Evolutionary conservation across 805 yeast genomes (phyloP).

Genomic region (Zygosaccharomyces siamensis): DNA sequence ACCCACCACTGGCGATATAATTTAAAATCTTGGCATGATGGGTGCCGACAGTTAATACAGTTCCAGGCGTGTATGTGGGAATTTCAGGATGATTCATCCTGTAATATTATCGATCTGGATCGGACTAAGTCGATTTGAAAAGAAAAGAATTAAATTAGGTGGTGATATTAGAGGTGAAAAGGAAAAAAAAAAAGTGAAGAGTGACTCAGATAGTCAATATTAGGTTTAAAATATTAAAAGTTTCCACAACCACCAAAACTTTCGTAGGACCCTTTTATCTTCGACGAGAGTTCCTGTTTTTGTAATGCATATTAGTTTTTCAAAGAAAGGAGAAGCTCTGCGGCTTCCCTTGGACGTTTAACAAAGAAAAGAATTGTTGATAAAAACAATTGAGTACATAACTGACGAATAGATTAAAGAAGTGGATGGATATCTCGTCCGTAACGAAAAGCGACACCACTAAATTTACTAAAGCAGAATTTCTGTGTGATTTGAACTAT

Average conservation of each 20-base stretch:
- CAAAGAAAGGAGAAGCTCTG: constrained; percentile 6
- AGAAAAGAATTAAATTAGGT: neutral
- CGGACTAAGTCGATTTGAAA: neutral
- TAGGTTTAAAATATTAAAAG: neutral
- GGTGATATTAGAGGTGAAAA: neutral
- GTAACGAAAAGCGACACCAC: no score
- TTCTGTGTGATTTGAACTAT: no score
- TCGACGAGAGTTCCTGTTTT: neutral
- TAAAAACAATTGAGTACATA: neutral
- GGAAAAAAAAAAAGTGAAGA: neutral
- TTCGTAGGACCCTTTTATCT: neutral
- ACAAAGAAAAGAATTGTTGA: neutral
- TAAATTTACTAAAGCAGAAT: no score
- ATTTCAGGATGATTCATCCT: constrained; percentile 48
- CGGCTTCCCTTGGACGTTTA: constrained; percentile 1
- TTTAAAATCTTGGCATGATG: constrained; percentile 64
- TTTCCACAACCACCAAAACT: neutral
- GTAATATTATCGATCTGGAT: neutral
- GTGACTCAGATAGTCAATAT: neutral
- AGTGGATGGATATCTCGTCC: no score
- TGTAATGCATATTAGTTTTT: constrained; percentile 1
- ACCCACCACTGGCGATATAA: constrained; percentile 87
- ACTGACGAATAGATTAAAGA: neutral
- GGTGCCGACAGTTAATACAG: constrained; percentile 75
- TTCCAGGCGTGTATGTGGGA: constrained; percentile 68